A percentile compares a stretch with the other conserved stretches of the same genome.
Evolutionary conservation across 352 stramenopile species (phyloP).

Genomic region (Phytopythium montanum): DNA sequence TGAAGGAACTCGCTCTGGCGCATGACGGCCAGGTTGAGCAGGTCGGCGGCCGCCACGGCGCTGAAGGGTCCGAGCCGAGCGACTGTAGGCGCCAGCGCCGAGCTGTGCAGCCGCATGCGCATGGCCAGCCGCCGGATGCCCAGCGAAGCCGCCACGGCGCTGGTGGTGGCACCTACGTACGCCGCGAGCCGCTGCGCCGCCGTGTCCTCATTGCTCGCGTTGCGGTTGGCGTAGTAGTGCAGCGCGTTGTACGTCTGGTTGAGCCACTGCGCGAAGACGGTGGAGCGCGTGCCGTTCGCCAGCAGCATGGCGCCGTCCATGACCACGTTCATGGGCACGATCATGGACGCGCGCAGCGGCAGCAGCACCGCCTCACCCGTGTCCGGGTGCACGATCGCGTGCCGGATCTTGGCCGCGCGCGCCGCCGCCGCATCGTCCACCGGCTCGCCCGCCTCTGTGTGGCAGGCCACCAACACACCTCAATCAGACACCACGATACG

Average conservation of each 20-base stretch:
- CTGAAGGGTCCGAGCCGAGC: constrained; percentile 72
- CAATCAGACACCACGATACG: background rate
- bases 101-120: constrained; percentile 41
- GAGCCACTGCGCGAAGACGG: constrained; percentile 79
- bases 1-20: constrained; percentile 80
- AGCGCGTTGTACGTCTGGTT: constrained; percentile 91
- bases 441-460: constrained; percentile 27
- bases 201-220: constrained; percentile 82
- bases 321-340: constrained; percentile 84
- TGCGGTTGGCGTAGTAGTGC: constrained; percentile 89
- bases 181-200: constrained; percentile 55
- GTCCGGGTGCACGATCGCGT: constrained; percentile 74
- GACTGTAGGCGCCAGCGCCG: constrained; percentile 43
- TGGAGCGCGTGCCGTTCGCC: constrained; percentile 57
- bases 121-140: constrained; percentile 55
- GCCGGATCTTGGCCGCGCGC: constrained; percentile 61
- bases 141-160: constrained; percentile 70
- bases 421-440: constrained; percentile 38
- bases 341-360: constrained; percentile 80
- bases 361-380: constrained; percentile 57
- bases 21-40: constrained; percentile 86
- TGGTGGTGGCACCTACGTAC: constrained; percentile 73
- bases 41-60: constrained; percentile 76
- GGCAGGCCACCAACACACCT: background rate
- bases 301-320: constrained; percentile 83